phyloP scores from a whole-genome alignment of 345 rosid species.

The Citropsis articulata region DNA sequence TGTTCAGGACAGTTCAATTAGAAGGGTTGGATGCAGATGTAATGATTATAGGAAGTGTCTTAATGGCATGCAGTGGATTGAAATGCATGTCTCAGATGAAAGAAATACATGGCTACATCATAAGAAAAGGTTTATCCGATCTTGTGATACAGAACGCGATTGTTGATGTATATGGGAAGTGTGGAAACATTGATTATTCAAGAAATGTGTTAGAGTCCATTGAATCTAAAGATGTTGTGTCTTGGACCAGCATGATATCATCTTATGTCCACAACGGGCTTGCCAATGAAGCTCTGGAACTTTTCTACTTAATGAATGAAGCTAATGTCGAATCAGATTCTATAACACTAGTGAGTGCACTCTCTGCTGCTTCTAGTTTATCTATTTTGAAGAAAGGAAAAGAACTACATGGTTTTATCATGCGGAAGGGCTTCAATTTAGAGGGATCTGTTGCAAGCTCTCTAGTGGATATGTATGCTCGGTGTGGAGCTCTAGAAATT shows the following conservation, averaged over 20 bases:
- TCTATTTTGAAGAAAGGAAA: constrained; percentile 70
- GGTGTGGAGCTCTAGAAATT: constrained; percentile 61
- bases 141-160: constrained; percentile 54
- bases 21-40: constrained; percentile 46
- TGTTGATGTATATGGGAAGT: constrained; percentile 67
- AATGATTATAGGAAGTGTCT: constrained; percentile 76
- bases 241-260: constrained; percentile 94
- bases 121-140: constrained; percentile 59
- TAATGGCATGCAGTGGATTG: constrained; percentile 54
- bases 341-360: constrained; percentile 50
- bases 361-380: constrained; percentile 63
- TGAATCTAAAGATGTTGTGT: constrained; percentile 61
- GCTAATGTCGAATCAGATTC: constrained; percentile 56
- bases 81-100: constrained; percentile 40
- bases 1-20: constrained; percentile 47
- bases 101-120: constrained; percentile 64
- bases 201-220: constrained; percentile 49
- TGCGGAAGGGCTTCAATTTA: constrained; percentile 49
- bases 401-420: constrained; percentile 65
- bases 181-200: constrained; percentile 55
- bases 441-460: constrained; percentile 61
- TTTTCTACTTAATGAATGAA: constrained; percentile 48
- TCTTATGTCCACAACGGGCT: constrained; percentile 55
- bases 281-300: constrained; percentile 58
- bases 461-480: constrained; percentile 81